Conservation (phyloP, 2,329 filamentous ascomycete species). For the Pseudogymnoascus verrucosus region DNA sequence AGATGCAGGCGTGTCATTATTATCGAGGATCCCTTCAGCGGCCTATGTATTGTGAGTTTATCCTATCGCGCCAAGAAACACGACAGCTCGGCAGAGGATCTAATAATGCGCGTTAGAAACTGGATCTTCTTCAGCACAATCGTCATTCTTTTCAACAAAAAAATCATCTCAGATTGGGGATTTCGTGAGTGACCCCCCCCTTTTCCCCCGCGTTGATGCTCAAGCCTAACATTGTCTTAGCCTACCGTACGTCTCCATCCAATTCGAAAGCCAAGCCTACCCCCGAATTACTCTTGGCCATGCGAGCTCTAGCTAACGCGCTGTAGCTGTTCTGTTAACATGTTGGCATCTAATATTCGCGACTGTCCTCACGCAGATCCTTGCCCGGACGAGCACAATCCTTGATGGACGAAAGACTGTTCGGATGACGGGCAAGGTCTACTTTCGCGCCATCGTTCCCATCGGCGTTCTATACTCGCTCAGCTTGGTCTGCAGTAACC, state of each 20-base stretch:
- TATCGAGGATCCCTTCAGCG: background rate
- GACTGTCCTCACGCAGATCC: slow-evolving; percentile 56
- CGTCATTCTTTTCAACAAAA: slow-evolving; percentile 91
- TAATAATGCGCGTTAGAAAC: slow-evolving; percentile 36
- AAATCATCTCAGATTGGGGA: slow-evolving; percentile 65
- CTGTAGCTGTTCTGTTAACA: slow-evolving; percentile 48
- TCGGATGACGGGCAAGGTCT: slow-evolving; percentile 52
- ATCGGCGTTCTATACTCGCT: slow-evolving; percentile 59
- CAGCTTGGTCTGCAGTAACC: slow-evolving; percentile 58
- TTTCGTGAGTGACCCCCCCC: slow-evolving; percentile 53
- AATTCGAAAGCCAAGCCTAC: background rate
- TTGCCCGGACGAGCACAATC: slow-evolving; percentile 54
- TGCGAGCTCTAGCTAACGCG: background rate
- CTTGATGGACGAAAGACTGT: slow-evolving; percentile 56
- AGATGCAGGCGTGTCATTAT: slow-evolving; percentile 1
- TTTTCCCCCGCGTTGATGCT: background rate
- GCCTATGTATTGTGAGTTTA: slow-evolving; percentile 6
- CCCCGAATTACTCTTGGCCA: background rate
- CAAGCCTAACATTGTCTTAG: slow-evolving; percentile 27
- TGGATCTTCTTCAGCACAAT: slow-evolving; percentile 82
- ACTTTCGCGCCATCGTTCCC: slow-evolving; percentile 55
- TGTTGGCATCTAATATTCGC: slow-evolving; percentile 63
- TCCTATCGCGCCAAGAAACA: background rate
- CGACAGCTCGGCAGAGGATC: background rate
- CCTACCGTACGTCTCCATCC: slow-evolving; percentile 36